Conservation (phyloP, 331 rosid species). For the Pyracantha coccinea region DNA sequence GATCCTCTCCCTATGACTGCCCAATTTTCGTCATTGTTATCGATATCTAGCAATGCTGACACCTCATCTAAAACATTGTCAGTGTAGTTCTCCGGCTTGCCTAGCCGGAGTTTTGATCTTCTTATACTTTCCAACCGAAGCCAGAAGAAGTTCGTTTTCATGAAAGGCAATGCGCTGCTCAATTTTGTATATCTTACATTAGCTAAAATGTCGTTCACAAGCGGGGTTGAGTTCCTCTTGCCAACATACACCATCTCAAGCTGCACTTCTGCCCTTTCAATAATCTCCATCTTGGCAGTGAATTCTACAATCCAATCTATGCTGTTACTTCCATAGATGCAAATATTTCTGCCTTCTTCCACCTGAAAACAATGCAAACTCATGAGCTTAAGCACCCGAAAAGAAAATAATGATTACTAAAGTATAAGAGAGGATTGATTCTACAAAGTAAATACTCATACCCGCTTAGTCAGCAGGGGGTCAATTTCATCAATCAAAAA, state of each 20-base stretch:
- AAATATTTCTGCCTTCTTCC: constrained; percentile 36
- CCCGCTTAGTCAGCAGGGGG: constrained; percentile 44
- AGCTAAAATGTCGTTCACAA: constrained; percentile 13
- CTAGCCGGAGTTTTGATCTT: constrained; percentile 35
- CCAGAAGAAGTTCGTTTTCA: constrained; percentile 40
- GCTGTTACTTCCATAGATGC: constrained; percentile 52
- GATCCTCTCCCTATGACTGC: constrained; percentile 44
- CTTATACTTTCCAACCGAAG: constrained; percentile 48
- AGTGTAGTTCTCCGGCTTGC: constrained; percentile 6
- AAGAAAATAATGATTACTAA: background rate
- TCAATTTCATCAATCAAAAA: constrained; percentile 36
- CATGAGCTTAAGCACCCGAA: background rate
- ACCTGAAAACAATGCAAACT: constrained; percentile 35
- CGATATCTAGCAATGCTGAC: constrained; percentile 30
- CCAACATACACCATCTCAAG: constrained; percentile 53
- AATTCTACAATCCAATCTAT: constrained; percentile 45
- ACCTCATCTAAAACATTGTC: constrained; percentile 36
- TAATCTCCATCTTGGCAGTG: constrained; percentile 24
- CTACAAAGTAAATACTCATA: constrained; percentile 20
- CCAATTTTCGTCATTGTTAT: constrained; percentile 35
- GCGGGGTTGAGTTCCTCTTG: constrained; percentile 13
- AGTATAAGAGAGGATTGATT: background rate
- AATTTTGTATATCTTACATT: background rate
- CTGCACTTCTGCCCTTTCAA: constrained; percentile 28
- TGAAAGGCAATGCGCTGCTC: constrained; percentile 19